Conservation (phyloP, 805 yeast genomes). For the Ogataea angusta region DNA sequence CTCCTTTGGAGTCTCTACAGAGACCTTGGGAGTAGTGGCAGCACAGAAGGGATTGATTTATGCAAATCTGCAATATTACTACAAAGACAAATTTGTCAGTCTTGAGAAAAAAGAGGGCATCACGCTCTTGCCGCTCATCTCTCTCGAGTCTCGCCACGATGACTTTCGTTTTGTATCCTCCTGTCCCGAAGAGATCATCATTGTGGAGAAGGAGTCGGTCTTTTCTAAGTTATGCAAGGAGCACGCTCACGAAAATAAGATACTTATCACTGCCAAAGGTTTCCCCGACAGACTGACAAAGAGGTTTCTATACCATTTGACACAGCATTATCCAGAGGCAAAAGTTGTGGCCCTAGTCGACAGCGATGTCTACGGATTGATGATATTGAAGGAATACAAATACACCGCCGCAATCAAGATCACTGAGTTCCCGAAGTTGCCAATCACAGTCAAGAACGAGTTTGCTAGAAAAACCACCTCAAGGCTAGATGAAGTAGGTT, state of each 20-base stretch:
- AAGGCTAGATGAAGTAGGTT: slow-evolving; percentile 9
- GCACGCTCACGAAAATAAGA: slow-evolving; percentile 8
- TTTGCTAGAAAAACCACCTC: background rate
- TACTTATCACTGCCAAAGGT: slow-evolving; percentile 62
- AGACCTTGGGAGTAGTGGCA: slow-evolving; percentile 43
- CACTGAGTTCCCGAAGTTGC: background rate
- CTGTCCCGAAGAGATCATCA: slow-evolving; percentile 33
- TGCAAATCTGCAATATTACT: slow-evolving; percentile 34
- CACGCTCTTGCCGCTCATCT: slow-evolving; percentile 40
- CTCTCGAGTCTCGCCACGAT: slow-evolving; percentile 19
- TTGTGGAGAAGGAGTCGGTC: slow-evolving; percentile 53
- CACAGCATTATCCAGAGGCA: slow-evolving; percentile 19
- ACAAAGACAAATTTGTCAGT: slow-evolving; percentile 13
- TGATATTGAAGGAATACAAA: slow-evolving; percentile 43
- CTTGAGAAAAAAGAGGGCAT: slow-evolving; percentile 17
- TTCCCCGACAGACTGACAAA: slow-evolving; percentile 59
- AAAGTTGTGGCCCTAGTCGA: slow-evolving; percentile 53
- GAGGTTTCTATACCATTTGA: slow-evolving; percentile 35
- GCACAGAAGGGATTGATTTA: slow-evolving; percentile 56
- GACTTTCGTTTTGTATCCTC: slow-evolving; percentile 14
- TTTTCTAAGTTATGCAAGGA: slow-evolving; percentile 34
- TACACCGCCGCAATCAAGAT: slow-evolving; percentile 13
- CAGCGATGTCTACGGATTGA: slow-evolving; percentile 62
- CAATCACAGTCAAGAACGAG: background rate
- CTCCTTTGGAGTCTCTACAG: slow-evolving; percentile 38